Evolutionary conservation across 805 yeast species (phyloP).

Genomic region (Gaillardinia entomophila): DNA sequence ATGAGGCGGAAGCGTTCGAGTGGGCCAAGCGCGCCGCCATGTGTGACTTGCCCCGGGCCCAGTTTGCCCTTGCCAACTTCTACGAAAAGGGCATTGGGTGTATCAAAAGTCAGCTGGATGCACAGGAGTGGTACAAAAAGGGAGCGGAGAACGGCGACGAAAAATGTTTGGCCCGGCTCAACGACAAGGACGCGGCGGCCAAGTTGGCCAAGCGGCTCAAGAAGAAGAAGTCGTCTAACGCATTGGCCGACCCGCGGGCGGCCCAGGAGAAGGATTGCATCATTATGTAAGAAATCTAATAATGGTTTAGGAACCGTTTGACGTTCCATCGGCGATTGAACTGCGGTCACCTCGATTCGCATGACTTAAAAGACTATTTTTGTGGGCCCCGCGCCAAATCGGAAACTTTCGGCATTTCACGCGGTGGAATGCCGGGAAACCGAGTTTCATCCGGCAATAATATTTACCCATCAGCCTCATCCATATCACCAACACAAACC

Average conservation of each 20-base stretch:
- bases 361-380: too few relatives aligned
- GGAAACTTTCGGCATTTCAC: too few relatives aligned
- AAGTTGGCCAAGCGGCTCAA: slow-evolving; percentile 23
- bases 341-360: too few relatives aligned
- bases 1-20: slow-evolving; percentile 82
- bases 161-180: slow-evolving; percentile 28
- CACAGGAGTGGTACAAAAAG: slow-evolving; percentile 67
- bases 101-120: slow-evolving; percentile 46
- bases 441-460: too few relatives aligned
- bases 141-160: slow-evolving; percentile 60
- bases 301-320: too few relatives aligned
- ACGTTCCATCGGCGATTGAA: too few relatives aligned
- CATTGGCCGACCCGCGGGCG: slow-evolving; percentile 2
- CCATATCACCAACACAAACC: too few relatives aligned
- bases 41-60: slow-evolving; percentile 72
- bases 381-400: too few relatives aligned
- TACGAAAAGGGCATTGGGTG: slow-evolving; percentile 88
- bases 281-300: slow-evolving; percentile 29
- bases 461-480: too few relatives aligned
- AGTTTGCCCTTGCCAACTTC: slow-evolving; percentile 77
- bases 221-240: slow-evolving; percentile 15
- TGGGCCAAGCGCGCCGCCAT: slow-evolving; percentile 91
- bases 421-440: too few relatives aligned
- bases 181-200: slow-evolving; percentile 24
- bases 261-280: slow-evolving; percentile 39